Conservation (phyloP, 2,329 filamentous ascomycete genomes). For the Calycina marina region DNA sequence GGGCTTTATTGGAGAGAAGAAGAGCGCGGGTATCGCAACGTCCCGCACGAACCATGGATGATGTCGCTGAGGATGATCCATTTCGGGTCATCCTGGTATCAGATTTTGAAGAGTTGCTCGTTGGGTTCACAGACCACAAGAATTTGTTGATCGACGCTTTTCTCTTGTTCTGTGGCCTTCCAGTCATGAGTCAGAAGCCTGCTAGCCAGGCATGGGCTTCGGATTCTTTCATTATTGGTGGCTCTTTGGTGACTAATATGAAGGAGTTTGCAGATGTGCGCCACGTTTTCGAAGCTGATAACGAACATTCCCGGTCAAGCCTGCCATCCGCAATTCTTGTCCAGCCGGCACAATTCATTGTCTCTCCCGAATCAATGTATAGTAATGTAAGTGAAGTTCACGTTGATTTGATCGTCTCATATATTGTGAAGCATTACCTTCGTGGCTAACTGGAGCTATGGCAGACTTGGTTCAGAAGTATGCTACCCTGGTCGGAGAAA, state of each 20-base stretch:
- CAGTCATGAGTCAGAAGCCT: conserved; percentile 27
- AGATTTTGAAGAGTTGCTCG: conserved; percentile 54
- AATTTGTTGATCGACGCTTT: conserved; percentile 52
- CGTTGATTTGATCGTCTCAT: too few relatives aligned
- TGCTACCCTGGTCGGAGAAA: conserved; percentile 9
- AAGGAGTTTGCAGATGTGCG: too few relatives aligned
- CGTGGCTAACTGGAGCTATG: too few relatives aligned
- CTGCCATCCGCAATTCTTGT: too few relatives aligned
- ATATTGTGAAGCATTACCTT: too few relatives aligned
- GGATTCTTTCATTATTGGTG: neutral
- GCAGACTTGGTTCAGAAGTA: conserved; percentile 4
- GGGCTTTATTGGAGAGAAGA: conserved; percentile 37
- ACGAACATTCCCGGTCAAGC: too few relatives aligned
- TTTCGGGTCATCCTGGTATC: conserved; percentile 69
- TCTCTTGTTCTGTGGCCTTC: conserved; percentile 50
- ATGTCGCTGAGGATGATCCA: conserved; percentile 63
- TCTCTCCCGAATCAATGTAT: conserved; percentile 40
- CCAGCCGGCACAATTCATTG: conserved; percentile 7
- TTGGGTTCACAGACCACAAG: conserved; percentile 31
- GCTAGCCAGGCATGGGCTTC: neutral
- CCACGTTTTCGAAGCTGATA: too few relatives aligned
- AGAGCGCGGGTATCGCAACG: conserved; percentile 33
- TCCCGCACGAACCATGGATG: conserved; percentile 62
- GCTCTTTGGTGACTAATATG: too few relatives aligned
- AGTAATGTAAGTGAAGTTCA: too few relatives aligned